A percentile compares a stretch with the other conserved stretches of the same genome.
These are phyloP conservation scores for Leishmania amazonensis DNA, from an alignment of 208 protist genomes.

Conservation along the genomic window DNA sequence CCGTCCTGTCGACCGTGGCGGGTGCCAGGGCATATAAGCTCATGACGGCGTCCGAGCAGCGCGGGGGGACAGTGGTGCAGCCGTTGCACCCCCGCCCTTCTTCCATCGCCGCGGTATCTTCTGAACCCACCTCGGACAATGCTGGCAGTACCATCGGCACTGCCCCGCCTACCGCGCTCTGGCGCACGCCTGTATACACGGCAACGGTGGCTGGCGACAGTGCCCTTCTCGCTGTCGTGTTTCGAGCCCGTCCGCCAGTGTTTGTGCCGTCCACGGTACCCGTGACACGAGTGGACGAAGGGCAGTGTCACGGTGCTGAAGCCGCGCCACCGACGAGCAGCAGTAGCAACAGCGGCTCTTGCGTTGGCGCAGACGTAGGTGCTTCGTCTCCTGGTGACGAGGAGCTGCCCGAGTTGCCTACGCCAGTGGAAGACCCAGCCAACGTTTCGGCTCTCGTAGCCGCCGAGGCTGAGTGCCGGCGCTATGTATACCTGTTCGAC, in stretches of 20 bases:
- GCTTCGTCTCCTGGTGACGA: not conserved
- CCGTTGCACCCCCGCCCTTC: not conserved
- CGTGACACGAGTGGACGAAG: not conserved
- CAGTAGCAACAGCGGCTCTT: not conserved
- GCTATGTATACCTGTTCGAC: slow-evolving; percentile 62
- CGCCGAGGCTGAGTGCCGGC: slow-evolving; percentile 25
- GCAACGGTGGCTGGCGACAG: slow-evolving; percentile 56
- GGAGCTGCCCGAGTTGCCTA: not conserved
- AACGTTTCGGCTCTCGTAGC: slow-evolving; percentile 9
- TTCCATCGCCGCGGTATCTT: not conserved
- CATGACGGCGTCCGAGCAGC: not conserved
- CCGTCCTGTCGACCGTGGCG: slow-evolving; percentile 22
- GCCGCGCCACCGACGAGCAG: not conserved
- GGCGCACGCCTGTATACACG: slow-evolving; percentile 40
- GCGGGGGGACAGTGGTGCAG: not conserved
- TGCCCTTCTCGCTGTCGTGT: slow-evolving; percentile 57
- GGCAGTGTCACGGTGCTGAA: not conserved
- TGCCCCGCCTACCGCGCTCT: slow-evolving; percentile 14
- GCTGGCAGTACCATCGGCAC: not conserved
- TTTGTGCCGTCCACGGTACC: slow-evolving; percentile 13
- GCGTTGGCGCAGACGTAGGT: not conserved
- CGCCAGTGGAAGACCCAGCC: not conserved
- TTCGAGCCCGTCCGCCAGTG: slow-evolving; percentile 29
- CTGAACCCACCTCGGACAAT: not conserved
- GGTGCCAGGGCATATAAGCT: slow-evolving; percentile 19